A percentile compares a stretch with the other conserved stretches of the same genome.
Conservation (phyloP, 2,329 filamentous ascomycete genomes). For the Pyrenochaeta sp. region DNA sequence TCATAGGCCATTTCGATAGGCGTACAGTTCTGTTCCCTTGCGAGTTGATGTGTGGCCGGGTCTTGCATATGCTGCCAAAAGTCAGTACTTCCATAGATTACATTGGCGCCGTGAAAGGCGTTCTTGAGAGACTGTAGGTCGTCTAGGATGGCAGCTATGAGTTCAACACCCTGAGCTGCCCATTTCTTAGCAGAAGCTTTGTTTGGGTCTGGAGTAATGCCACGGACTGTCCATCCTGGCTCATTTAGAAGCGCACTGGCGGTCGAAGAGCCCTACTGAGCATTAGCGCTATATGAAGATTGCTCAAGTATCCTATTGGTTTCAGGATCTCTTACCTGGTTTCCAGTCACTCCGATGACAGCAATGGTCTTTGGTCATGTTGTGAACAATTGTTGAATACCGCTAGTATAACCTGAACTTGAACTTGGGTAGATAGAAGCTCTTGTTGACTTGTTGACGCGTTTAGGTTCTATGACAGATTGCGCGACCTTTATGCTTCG, state of each 20-base stretch:
- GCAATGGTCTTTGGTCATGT: slow-evolving; percentile 25
- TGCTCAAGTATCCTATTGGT: not conserved
- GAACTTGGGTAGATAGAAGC: no score
- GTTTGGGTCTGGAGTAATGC: slow-evolving; percentile 55
- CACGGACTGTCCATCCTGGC: slow-evolving; percentile 40
- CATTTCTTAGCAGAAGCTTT: slow-evolving; percentile 45
- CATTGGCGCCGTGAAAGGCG: slow-evolving; percentile 24
- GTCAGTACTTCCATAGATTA: slow-evolving; percentile 53
- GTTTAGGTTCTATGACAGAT: not conserved
- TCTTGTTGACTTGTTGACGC: no score
- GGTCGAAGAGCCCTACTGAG: slow-evolving; percentile 26
- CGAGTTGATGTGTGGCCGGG: slow-evolving; percentile 22
- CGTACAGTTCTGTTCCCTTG: slow-evolving; percentile 27
- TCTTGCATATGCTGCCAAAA: slow-evolving; percentile 46
- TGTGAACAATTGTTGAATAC: not conserved
- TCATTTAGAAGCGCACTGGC: slow-evolving; percentile 33
- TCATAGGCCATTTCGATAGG: slow-evolving; percentile 46
- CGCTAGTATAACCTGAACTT: no score
- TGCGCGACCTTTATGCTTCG: not conserved
- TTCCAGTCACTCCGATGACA: slow-evolving; percentile 28
- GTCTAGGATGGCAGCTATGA: slow-evolving; percentile 26
- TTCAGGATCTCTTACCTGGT: slow-evolving; percentile 22
- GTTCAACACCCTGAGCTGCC: slow-evolving; percentile 25
- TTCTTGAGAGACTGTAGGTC: slow-evolving; percentile 18
- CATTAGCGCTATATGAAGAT: not conserved